Evolutionary conservation across 2,329 filamentous ascomycete genomes (phyloP).

Genomic region (Diaporthe capsici): DNA sequence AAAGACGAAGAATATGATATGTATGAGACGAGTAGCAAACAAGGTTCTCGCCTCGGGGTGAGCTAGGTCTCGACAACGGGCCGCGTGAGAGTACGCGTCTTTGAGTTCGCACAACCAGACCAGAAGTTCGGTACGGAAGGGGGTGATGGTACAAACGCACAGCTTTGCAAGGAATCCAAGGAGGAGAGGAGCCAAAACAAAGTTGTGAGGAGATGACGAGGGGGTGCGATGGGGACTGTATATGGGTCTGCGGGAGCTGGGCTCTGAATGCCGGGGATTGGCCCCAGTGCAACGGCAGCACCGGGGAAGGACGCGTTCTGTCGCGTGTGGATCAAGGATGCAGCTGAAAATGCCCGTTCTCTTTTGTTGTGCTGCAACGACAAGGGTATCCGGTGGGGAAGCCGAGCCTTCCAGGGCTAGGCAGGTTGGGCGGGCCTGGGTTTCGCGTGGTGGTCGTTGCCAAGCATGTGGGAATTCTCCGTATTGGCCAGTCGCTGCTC

Average conservation of each 20-base stretch:
- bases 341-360: conserved; percentile 24
- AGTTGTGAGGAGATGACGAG: conserved; percentile 36
- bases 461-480: conserved; percentile 27
- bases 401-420: conserved; percentile 32
- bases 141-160: conserved; percentile 9
- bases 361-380: conserved; percentile 26
- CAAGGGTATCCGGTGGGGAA: conserved; percentile 32
- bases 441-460: conserved; percentile 22
- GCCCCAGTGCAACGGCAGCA: conserved; percentile 19
- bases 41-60: conserved; percentile 19
- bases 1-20: conserved; percentile 21
- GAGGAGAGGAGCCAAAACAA: conserved; percentile 34
- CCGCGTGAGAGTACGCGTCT: conserved; percentile 11
- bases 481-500: conserved; percentile 19
- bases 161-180: conserved; percentile 27
- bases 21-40: conserved; percentile 6
- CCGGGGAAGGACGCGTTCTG: conserved; percentile 32
- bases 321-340: conserved; percentile 35
- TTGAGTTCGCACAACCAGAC: conserved; percentile 20
- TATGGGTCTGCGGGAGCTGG: conserved; percentile 33
- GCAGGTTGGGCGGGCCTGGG: conserved; percentile 5
- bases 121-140: conserved; percentile 24
- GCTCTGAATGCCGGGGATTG: conserved; percentile 29
- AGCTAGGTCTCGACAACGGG: conserved; percentile 9
- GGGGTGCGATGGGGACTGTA: conserved; percentile 25